Base-by-base conservation (phyloP, 2,329 filamentous ascomycete genomes). In the Fusarium ambrosium region DNA sequence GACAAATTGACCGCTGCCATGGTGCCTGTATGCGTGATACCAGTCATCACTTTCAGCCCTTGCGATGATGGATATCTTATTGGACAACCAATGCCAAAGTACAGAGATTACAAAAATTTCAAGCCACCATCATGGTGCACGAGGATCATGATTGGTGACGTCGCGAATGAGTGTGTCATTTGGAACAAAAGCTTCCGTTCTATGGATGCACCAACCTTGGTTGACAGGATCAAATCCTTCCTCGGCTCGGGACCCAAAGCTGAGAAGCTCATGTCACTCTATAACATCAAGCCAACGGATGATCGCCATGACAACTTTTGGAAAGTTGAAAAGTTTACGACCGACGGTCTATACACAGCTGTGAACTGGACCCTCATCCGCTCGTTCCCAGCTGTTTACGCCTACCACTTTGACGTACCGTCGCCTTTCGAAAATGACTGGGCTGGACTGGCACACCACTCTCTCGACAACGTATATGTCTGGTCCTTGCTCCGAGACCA, bases 341-440 rank as follows among this genome's bases (percentile, higher is more conserved):
- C 70, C 0, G 64, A 77, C 36, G 74, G 70, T 29, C 45, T 76
- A 10, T 77, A 64, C 37, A 34, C 71, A 7, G 62, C 69, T 29
- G 62, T 69, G 24, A 73, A 69, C 63, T 72, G 70, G 56, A 63
- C 65, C 16, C 59, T 69, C 37, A 48, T 39, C 4, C 14, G 37
- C 6, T n/a, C 45, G 11, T 64, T 14, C 45, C 24, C 48, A 13
- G 18, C 41, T 7, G 53, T 77, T 27, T 76, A 62, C 20, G 64
- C 71, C 11, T 78, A 73, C 32, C 74, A 77, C 14, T 78, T 77
- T 41, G 65, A 78, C 55, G 76, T 77, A 8, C 74, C 76, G 0
- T 77, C 72, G 5, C 76, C 74, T 18, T 77, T 66, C 43, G 51
- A 74, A 22, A 76, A 77, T 41, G 74, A 62, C 24, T 78, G 76